Conservation (phyloP, 164 flowering plant genomes). For the Magnolia kwangsiensis region DNA sequence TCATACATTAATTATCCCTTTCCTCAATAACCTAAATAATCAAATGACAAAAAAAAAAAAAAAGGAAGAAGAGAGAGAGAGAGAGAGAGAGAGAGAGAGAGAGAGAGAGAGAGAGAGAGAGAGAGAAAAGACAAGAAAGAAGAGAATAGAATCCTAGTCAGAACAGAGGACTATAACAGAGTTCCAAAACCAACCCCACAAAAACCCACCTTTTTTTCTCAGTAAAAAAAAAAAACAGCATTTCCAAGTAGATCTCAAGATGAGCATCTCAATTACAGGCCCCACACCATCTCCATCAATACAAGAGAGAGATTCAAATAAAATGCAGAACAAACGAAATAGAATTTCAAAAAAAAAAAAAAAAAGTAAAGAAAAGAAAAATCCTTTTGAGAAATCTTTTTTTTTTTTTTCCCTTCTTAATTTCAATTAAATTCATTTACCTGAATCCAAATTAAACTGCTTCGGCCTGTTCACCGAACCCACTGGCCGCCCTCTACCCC, state of each 20-base stretch:
- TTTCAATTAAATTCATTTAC: conserved; percentile 1
- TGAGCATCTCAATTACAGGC: conserved; percentile 36
- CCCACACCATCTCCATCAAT: conserved; percentile 41
- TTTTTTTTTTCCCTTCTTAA: too few relatives aligned
- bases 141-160: conserved; percentile 14
- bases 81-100: too few relatives aligned
- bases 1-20: not conserved
- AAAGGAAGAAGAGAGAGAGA: too few relatives aligned
- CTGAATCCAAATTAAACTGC: conserved; percentile 11
- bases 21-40: not conserved
- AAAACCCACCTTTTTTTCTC: conserved; percentile 11
- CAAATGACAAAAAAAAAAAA: conserved; percentile 13
- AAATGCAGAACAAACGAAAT: not conserved
- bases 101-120: too few relatives aligned
- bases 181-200: conserved; percentile 41
- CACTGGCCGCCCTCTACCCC: conserved; percentile 60
- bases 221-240: conserved; percentile 14
- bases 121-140: too few relatives aligned
- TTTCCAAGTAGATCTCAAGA: conserved; percentile 35
- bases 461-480: conserved; percentile 46
- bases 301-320: conserved; percentile 11
- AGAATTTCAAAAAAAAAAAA: conserved; percentile 3
- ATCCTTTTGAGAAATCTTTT: too few relatives aligned
- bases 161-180: conserved; percentile 16
- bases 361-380: not conserved